phyloP scores from a whole-genome alignment of 441 rosid genomes.

The Pelargonium citronellum region DNA sequence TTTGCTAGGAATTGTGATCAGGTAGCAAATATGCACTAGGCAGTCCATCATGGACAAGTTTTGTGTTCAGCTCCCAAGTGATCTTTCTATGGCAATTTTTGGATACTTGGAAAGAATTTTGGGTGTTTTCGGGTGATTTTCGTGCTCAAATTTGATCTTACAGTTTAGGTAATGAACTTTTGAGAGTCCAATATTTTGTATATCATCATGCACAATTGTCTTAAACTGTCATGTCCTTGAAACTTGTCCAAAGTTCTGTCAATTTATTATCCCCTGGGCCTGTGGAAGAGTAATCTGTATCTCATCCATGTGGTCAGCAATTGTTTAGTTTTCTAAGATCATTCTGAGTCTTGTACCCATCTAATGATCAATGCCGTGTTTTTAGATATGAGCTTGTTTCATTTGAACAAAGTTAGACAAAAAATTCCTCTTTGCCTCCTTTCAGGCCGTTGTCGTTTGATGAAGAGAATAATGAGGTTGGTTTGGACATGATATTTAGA shows the following conservation, averaged over 20 bases:
- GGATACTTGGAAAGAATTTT: no score
- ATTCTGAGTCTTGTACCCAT: background rate
- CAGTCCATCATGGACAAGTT: background rate
- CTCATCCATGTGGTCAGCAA: background rate
- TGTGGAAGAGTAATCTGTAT: background rate
- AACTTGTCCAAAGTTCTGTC: background rate
- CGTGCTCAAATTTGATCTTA: no score
- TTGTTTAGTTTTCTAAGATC: background rate
- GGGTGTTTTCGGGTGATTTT: no score
- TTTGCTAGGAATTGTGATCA: background rate
- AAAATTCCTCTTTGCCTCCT: background rate
- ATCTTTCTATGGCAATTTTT: background rate
- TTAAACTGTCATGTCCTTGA: background rate
- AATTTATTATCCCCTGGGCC: background rate
- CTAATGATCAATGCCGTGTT: background rate
- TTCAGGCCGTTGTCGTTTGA: background rate
- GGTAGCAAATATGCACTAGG: no score
- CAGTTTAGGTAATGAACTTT: no score
- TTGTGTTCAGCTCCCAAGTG: background rate
- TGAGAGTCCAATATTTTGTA: background rate
- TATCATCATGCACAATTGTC: background rate
- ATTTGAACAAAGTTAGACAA: background rate
- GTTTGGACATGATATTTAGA: background rate
- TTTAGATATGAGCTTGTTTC: background rate
- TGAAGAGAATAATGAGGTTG: background rate